These are phyloP conservation scores for Solanum infundibuliforme DNA, from an alignment of 257 asterid genomes.

Conservation along the genomic window DNA sequence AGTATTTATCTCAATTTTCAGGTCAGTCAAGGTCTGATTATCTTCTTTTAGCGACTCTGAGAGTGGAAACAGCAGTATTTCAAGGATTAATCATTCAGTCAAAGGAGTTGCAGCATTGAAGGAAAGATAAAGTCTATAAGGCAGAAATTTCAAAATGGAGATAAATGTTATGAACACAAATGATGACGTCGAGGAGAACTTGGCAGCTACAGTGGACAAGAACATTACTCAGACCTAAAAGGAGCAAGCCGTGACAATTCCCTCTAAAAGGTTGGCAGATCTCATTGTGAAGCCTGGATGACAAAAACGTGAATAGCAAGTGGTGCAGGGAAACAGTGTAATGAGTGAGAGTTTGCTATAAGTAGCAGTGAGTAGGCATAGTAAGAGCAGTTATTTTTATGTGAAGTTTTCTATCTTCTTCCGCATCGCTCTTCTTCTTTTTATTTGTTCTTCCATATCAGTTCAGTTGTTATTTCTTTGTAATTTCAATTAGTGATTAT, in stretches of 20 bases:
- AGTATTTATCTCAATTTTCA: not conserved
- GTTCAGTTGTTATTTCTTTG: not conserved
- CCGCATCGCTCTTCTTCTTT: too few species aligned
- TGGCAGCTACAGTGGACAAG: too few species aligned
- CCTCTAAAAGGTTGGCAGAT: not conserved
- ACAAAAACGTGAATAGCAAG: not conserved
- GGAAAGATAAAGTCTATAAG: not conserved
- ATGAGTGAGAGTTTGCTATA: not conserved
- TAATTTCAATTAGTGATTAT: not conserved
- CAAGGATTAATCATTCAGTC: not conserved
- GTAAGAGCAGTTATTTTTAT: not conserved
- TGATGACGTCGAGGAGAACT: not conserved
- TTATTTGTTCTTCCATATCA: too few species aligned
- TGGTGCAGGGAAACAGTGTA: not conserved
- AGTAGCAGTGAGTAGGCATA: not conserved
- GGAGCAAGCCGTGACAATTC: not conserved
- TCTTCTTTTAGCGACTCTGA: not conserved
- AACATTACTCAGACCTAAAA: too few species aligned
- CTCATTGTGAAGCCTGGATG: not conserved
- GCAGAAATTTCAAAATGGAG: not conserved
- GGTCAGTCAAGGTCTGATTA: not conserved
- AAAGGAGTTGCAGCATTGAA: not conserved
- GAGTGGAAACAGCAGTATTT: not conserved
- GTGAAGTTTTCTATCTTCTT: not conserved
- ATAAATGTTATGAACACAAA: not conserved